phyloP scores from a whole-genome alignment of 495 filamentous ascomycete genomes.

The Darksidea phi region DNA sequence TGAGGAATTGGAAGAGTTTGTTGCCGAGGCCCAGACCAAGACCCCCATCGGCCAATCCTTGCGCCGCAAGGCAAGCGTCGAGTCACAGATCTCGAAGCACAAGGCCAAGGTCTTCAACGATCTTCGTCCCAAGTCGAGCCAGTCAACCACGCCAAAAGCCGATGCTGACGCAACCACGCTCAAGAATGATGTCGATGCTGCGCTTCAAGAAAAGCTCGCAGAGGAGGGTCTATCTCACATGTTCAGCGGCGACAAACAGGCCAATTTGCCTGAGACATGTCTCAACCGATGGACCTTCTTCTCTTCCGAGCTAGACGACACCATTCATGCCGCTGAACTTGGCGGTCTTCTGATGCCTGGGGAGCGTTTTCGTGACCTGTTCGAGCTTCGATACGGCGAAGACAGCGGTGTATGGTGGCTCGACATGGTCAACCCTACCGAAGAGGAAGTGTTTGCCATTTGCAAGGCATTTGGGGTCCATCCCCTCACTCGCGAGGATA shows the following conservation, averaged over 20 bases:
- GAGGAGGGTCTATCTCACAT: slow-evolving; percentile 14
- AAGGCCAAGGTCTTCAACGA: slow-evolving; percentile 63
- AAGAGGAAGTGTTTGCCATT: slow-evolving; percentile 84
- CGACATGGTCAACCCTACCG: slow-evolving; percentile 84
- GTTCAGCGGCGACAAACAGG: slow-evolving; percentile 12
- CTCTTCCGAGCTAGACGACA: slow-evolving; percentile 86
- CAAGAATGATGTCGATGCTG: slow-evolving; percentile 24
- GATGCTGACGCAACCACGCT: slow-evolving; percentile 37
- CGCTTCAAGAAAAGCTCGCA: slow-evolving; percentile 42
- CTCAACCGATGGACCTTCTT: slow-evolving; percentile 82
- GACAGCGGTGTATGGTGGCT: slow-evolving; percentile 82
- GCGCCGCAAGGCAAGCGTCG: slow-evolving; percentile 54
- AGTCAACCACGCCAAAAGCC: slow-evolving; percentile 37
- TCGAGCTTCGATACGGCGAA: slow-evolving; percentile 70
- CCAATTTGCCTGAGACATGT: slow-evolving; percentile 38
- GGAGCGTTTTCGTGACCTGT: slow-evolving; percentile 84
- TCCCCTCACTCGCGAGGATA: slow-evolving; percentile 91
- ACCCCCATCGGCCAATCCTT: slow-evolving; percentile 39
- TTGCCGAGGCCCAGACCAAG: slow-evolving; percentile 58
- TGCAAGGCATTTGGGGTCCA: slow-evolving; percentile 91
- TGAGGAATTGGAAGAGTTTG: slow-evolving; percentile 82
- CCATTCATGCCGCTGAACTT: slow-evolving; percentile 84
- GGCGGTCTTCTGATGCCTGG: slow-evolving; percentile 84
- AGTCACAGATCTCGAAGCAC: slow-evolving; percentile 50
- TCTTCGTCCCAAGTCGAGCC: slow-evolving; percentile 48